Conservation (phyloP, 2,329 filamentous ascomycete species). For the Fusarium verticillioides region DNA sequence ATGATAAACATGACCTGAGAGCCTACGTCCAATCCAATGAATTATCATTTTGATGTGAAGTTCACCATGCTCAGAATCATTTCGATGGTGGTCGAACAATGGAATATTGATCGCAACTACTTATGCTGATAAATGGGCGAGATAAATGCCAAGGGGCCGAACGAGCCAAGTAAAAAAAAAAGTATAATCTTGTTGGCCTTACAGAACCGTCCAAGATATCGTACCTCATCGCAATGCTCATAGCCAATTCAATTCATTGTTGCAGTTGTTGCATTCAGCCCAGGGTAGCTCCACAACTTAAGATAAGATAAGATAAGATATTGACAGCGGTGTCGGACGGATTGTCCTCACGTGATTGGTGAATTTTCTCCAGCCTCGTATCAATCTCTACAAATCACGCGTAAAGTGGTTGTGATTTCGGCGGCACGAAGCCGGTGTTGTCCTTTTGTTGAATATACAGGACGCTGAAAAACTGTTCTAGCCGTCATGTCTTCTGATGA, state of each 20-base stretch:
- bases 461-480: accelerated
- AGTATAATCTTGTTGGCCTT: accelerated
- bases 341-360: background rate
- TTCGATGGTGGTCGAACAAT: background rate
- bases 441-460: accelerated
- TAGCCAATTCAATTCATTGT: background rate
- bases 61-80: background rate
- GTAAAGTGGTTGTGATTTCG: background rate
- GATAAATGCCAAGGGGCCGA: background rate
- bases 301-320: constrained; percentile 8
- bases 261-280: background rate
- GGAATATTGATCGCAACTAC: accelerated
- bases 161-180: accelerated
- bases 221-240: too few species aligned
- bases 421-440: accelerated
- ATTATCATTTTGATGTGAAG: background rate
- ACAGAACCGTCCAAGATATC: background rate
- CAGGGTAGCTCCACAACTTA: background rate
- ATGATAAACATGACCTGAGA: background rate
- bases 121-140: accelerated
- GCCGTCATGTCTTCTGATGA: background rate
- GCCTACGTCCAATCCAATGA: background rate
- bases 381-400: constrained; percentile 9
- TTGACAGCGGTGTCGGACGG: background rate
- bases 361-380: background rate